Base-by-base conservation (phyloP, 352 stramenopile species). In the Blastocystis sp. region DNA sequence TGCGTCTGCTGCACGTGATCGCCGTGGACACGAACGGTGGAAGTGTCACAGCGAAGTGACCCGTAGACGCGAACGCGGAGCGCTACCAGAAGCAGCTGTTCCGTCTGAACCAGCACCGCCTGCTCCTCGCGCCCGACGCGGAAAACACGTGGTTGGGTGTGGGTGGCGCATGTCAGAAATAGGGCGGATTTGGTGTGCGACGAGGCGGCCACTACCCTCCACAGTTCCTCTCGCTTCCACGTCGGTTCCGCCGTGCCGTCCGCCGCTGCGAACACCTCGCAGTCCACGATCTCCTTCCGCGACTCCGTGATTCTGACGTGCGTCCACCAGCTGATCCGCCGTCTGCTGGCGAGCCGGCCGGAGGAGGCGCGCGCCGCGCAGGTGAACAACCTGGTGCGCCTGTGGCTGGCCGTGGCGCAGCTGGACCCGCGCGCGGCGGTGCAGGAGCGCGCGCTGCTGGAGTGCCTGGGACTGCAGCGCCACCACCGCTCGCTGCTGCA, bases 141-240 rank as follows among this genome's bases (percentile, higher is more conserved):
- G 28, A 28, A 9, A 21, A 17, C 9, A 41, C 53, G 1, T 76
- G 66, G 66, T 76, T 60, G 3, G 2, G 0, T 17, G 1, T 14
- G 11, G 2, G n/a, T 56, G 11, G 28, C 5, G 4, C 23, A 40
- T 40, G 41, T 10, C 14, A 41, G 23, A 38, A 11, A 17, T 76
- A 76, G 66, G 66, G 53, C 66, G 1, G 66, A 76, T 48, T 76
- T 41, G n/a, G 28, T 76, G n/a, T 76, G 66, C 48, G 66, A 76
- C 52, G 66, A 76, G 21, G 21, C 48, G 0, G 48, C 38, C 11
- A 52, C 52, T 2, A 38, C 41, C 5, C 11, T 38, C 4, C n/a
- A 40, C n/a, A 17, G 28, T 0, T 4, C 14, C 28, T 60, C 66
- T 0, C 19, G 48, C 3, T 3, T 1, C 41, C 21, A 21, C 7